A percentile compares a stretch with the other conserved stretches of the same genome.
Conservation (phyloP, 2,329 filamentous ascomycete genomes). For the Verticillium longisporum region DNA sequence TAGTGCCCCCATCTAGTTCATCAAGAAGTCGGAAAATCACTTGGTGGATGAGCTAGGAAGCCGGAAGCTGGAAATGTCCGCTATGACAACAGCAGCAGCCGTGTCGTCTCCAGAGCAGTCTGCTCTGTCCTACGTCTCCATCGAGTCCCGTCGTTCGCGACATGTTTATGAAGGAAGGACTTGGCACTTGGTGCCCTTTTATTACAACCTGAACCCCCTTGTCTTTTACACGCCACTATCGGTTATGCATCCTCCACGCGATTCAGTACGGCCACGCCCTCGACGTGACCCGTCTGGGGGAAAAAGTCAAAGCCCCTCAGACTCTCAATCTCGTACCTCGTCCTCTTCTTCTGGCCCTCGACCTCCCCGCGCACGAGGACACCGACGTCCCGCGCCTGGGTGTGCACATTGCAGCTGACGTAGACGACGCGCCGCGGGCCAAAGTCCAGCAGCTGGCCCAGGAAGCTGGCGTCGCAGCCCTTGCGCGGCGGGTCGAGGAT, state of each 20-base stretch:
- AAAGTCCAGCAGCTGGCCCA: conserved; percentile 72
- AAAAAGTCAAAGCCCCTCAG: conserved; percentile 95
- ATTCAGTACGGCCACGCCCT: conserved; percentile 60
- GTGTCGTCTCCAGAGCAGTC: too few species aligned
- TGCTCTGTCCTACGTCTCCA: too few species aligned
- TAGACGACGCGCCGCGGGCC: conserved; percentile 79
- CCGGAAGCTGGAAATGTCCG: too few species aligned
- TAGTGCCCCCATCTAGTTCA: too few species aligned
- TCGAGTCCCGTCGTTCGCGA: too few species aligned
- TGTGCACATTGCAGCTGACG: conserved; percentile 97
- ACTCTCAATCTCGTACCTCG: conserved; percentile 79
- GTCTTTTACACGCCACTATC: background rate
- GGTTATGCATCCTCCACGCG: conserved; percentile 35
- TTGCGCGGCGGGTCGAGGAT: conserved; percentile 96
- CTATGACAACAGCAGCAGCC: too few species aligned
- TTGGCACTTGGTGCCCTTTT: background rate
- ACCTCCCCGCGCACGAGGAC: conserved; percentile 66
- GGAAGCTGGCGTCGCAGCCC: conserved; percentile 81
- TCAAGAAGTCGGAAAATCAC: too few species aligned
- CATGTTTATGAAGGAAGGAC: too few species aligned
- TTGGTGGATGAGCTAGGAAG: too few species aligned
- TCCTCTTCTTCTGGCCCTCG: conserved; percentile 14
- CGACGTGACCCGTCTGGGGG: conserved; percentile 72
- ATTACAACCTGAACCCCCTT: background rate
- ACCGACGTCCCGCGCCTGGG: conserved; percentile 88